Evolutionary conservation across 805 yeast species (phyloP).

Genomic region (Wickerhamomyces queroliae): DNA sequence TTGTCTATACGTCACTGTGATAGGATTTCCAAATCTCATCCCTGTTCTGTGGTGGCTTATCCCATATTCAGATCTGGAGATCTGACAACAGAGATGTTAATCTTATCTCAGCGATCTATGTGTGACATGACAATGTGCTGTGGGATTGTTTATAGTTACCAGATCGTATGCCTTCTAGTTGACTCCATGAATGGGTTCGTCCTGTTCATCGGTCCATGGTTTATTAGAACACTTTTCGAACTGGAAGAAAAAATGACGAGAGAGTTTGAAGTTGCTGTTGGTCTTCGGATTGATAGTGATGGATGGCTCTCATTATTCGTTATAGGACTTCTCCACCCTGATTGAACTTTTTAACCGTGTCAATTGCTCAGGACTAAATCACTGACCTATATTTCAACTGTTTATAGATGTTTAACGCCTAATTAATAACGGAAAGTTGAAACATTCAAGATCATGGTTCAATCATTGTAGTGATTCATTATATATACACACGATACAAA

Average conservation of each 20-base stretch:
- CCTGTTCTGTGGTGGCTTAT: no score
- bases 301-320: neutral
- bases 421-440: no score
- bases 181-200: constrained; percentile 25
- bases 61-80: neutral
- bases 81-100: neutral
- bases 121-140: no score
- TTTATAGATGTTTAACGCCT: neutral
- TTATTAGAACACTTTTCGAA: constrained; percentile 23
- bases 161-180: constrained; percentile 22
- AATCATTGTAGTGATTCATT: no score
- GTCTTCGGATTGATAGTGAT: neutral
- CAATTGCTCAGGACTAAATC: constrained; percentile 21
- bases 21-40: no score
- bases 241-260: constrained; percentile 20
- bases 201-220: constrained; percentile 23
- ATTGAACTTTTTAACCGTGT: constrained; percentile 12
- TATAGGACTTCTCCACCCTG: constrained; percentile 27
- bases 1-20: no score
- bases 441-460: no score
- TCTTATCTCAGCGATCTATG: no score
- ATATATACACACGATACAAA: no score
- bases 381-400: constrained; percentile 19
- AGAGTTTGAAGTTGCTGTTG: neutral
- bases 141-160: constrained; percentile 1